Evolutionary conservation across 345 rosid genomes (phyloP).

Genomic region (Corchorus olitorius): DNA sequence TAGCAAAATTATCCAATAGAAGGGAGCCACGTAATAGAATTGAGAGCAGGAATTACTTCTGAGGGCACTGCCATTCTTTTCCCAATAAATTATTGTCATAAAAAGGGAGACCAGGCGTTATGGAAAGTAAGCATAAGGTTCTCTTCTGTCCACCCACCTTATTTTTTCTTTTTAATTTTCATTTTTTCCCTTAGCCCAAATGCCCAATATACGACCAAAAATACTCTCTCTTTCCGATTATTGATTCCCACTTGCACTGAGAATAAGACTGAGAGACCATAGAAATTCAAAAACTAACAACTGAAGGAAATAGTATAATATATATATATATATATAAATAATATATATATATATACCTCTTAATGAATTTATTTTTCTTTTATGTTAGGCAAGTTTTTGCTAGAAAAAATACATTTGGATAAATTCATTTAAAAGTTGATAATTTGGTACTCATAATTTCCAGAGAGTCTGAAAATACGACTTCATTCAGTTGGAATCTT

Average conservation of each 20-base stretch:
- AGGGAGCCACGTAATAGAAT: slow-evolving; percentile 11
- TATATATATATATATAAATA: too few relatives aligned
- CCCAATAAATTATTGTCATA: slow-evolving; percentile 31
- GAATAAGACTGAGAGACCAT: neutral
- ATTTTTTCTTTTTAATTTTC: neutral
- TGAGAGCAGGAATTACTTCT: neutral
- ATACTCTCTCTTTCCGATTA: slow-evolving; percentile 21
- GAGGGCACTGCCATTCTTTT: slow-evolving; percentile 13
- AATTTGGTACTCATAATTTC: neutral
- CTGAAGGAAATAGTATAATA: too few relatives aligned
- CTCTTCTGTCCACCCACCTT: slow-evolving; percentile 26
- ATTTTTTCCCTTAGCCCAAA: neutral
- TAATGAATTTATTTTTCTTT: neutral
- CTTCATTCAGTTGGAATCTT: slow-evolving; percentile 18
- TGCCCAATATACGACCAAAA: neutral
- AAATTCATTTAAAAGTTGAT: neutral
- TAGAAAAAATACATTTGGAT: neutral
- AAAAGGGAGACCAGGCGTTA: slow-evolving; percentile 47
- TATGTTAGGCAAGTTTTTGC: neutral
- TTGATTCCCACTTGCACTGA: slow-evolving; percentile 34
- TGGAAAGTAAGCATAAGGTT: slow-evolving; percentile 48
- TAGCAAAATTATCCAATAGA: slow-evolving; percentile 13
- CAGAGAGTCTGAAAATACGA: neutral
- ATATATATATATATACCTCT: neutral
- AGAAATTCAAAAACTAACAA: too few relatives aligned